Evolutionary conservation across 139 green algal genomes (phyloP).

Genomic region (Ostreobium quekettii): DNA sequence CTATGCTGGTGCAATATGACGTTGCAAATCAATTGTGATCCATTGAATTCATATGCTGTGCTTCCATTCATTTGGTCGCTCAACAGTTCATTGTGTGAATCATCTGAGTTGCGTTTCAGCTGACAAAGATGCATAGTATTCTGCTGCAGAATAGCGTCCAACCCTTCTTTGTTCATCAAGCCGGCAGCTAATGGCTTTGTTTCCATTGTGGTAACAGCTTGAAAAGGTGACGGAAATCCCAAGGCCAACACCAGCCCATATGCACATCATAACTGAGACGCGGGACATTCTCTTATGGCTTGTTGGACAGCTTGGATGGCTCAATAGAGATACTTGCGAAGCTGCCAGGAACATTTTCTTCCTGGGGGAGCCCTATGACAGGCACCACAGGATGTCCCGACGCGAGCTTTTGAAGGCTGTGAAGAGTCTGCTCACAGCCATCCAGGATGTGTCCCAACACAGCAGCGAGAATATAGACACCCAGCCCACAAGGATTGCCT

Average conservation of each 20-base stretch:
- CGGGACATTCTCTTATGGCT: slow-evolving; percentile 3
- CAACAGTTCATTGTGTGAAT: too few relatives aligned
- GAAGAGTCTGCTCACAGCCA: slow-evolving; percentile 17
- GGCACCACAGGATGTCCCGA: slow-evolving; percentile 15
- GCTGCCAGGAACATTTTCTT: slow-evolving; percentile 4
- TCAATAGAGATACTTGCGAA: slow-evolving; percentile 1
- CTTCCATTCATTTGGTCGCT: too few relatives aligned
- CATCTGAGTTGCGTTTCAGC: too few relatives aligned
- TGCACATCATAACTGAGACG: slow-evolving; percentile 3
- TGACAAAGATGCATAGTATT: too few relatives aligned
- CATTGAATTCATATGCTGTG: too few relatives aligned
- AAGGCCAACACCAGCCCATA: not conserved
- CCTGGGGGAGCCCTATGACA: slow-evolving; percentile 8
- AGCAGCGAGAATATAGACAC: too few relatives aligned
- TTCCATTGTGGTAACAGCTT: too few relatives aligned
- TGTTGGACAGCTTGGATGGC: not conserved
- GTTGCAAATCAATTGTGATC: too few relatives aligned
- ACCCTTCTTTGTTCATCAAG: too few relatives aligned
- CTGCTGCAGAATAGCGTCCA: too few relatives aligned
- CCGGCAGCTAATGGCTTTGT: too few relatives aligned
- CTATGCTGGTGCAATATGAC: too few relatives aligned
- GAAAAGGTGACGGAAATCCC: slow-evolving; percentile 9
- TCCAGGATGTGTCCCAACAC: slow-evolving; percentile 6
- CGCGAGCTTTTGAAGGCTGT: slow-evolving; percentile 21
- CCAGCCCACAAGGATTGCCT: not conserved